Percentiles rank a stretch among this genome's conserved stretches.
These are phyloP conservation scores for Nannochloris sp. DNA, from an alignment of 139 green algal genomes.

Conservation along the genomic window DNA sequence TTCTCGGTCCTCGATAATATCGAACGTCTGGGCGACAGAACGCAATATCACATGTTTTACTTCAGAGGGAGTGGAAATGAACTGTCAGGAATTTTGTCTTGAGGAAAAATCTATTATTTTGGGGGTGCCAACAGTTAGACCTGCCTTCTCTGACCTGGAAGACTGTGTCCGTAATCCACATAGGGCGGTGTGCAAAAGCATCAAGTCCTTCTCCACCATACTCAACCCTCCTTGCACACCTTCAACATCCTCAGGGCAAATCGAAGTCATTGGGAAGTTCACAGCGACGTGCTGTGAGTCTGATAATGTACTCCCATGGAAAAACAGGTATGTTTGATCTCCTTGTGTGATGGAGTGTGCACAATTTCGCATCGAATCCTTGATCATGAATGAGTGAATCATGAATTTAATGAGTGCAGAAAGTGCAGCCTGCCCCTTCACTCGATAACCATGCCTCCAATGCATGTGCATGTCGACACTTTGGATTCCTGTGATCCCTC, in stretches of 20 bases:
- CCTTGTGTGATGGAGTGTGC: background rate
- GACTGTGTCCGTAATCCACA: background rate
- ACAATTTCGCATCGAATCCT: background rate
- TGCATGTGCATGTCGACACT: background rate
- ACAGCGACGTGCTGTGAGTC: slow-evolving; percentile 1
- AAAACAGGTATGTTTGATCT: background rate
- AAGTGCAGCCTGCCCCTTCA: background rate
- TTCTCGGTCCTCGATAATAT: background rate
- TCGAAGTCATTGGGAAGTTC: background rate
- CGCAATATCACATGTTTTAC: background rate
- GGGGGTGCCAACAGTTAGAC: background rate
- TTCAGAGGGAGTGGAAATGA: background rate
- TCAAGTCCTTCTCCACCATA: background rate
- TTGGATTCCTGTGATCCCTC: background rate
- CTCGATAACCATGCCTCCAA: background rate
- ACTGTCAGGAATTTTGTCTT: background rate
- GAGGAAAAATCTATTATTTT: background rate
- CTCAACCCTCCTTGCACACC: background rate
- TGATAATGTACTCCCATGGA: background rate
- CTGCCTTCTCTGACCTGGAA: background rate
- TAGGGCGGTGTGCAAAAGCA: background rate
- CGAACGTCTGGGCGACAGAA: background rate
- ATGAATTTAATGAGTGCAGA: background rate
- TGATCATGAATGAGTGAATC: background rate
- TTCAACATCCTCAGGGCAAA: background rate